Evolutionary conservation across 1,139 yeast genomes (phyloP), one percentile per base, ranked within the genome.

Genomic region (Taphrina confusa): DNA sequence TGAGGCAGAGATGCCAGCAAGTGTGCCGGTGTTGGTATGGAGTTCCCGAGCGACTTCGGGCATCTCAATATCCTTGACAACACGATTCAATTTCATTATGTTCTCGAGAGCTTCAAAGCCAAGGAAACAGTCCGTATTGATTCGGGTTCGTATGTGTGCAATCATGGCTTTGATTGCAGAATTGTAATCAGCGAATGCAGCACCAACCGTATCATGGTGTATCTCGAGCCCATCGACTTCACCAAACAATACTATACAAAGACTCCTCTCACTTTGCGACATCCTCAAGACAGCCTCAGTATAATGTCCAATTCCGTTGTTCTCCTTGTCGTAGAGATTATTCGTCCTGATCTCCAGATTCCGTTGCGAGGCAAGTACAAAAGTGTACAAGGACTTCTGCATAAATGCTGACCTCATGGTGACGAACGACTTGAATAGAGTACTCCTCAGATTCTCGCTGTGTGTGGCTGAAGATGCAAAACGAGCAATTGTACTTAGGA

Each of bases 301-400:
- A 34, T 61, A 61, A 34, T 51, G 51, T 12, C 54, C 54, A 31
- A 61, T 54, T n/a, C 63, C 63, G 36, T 61, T 61, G 39, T 34
- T 49, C 22, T 45, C 61, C 49, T 37, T 49, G 23, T 57, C 62
- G 42, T 61, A 61, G 28, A 50, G 42, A 16, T 45, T 51, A n/a
- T 45, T 23, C 12, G 54, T 57, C 11, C 59, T 37, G 31, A 49
- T 36, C 16, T 56, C 51, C 30, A 57, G 60, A 11, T 47, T 60
- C 11, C 56, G 45, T 37, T 52, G 56, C 18, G 62, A 60, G 6
- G 61, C 62, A 12, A 52, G 47, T 27, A 44, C 39, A 16, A 60
- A 39, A 3, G 60, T 31, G 34, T 52, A 39, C 23, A 60, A 28
- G 16, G 61, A 55, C 34, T 55, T 52, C 25, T 56, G 60, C 16